Conservation (phyloP, 805 yeast genomes). For the Barnettozyma botsteinii region DNA sequence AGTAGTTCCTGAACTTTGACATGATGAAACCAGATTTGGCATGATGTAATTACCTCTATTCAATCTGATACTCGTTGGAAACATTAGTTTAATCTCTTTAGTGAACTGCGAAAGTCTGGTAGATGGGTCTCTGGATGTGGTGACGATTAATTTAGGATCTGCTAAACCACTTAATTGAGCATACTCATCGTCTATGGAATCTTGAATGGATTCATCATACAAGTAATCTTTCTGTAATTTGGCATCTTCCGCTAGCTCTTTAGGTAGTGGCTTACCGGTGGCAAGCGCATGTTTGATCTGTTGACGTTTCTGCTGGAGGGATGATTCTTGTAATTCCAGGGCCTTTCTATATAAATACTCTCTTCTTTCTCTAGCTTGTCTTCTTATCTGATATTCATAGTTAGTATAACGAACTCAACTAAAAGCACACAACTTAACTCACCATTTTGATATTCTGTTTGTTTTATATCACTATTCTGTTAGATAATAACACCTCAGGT, state of each 20-base stretch:
- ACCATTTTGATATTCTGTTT: conserved; percentile 1
- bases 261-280: conserved; percentile 82
- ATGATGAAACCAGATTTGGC: conserved; percentile 78
- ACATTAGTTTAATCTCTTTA: conserved; percentile 82
- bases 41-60: conserved; percentile 92
- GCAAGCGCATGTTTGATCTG: conserved; percentile 84
- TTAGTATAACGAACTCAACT: conserved; percentile 3
- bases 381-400: conserved; percentile 37
- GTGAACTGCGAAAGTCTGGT: conserved; percentile 84
- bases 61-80: conserved; percentile 83
- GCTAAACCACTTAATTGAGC: conserved; percentile 77
- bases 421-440: no score
- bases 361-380: conserved; percentile 94
- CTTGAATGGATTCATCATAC: conserved; percentile 72
- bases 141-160: conserved; percentile 87
- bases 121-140: conserved; percentile 90
- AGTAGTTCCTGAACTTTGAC: conserved; percentile 73
- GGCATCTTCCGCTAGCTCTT: conserved; percentile 84
- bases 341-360: conserved; percentile 89
- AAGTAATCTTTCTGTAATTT: conserved; percentile 74
- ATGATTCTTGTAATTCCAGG: conserved; percentile 83
- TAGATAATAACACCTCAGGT: no score
- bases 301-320: conserved; percentile 79
- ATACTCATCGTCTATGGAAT: conserved; percentile 86
- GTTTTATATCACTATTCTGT: no score